Percentiles rank a stretch among this genome's conserved stretches.
These are phyloP conservation scores for Gamsiella multidivaricata DNA, from an alignment of 192 early-diverging fungal genomes.

Conservation along the genomic window DNA sequence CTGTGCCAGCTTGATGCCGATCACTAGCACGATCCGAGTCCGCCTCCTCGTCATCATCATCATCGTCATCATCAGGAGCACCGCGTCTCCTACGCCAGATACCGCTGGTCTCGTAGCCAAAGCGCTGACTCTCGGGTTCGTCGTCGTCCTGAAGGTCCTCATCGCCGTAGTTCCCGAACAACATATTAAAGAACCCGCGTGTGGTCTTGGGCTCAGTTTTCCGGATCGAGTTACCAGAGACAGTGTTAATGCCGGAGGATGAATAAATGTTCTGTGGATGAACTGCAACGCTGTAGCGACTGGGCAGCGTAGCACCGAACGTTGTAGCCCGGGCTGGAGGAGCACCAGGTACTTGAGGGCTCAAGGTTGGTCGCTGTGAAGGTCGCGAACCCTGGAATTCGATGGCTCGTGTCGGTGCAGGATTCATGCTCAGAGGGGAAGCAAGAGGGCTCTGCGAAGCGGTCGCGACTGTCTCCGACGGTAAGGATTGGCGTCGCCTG, in stretches of 20 bases:
- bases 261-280: not conserved
- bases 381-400: too few species aligned
- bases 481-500: not conserved
- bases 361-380: too few species aligned
- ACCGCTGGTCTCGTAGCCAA: conserved; percentile 43
- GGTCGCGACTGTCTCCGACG: too few species aligned
- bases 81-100: conserved; percentile 28
- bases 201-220: conserved; percentile 14
- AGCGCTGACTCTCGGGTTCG: conserved; percentile 18
- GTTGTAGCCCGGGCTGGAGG: not conserved
- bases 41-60: conserved; percentile 45
- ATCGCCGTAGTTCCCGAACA: conserved; percentile 31
- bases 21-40: too few species aligned
- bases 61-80: conserved; percentile 17
- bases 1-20: not conserved
- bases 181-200: conserved; percentile 43
- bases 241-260: not conserved
- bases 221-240: not conserved
- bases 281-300: not conserved
- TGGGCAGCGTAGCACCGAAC: not conserved
- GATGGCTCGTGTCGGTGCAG: too few species aligned
- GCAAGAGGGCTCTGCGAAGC: too few species aligned
- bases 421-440: too few species aligned
- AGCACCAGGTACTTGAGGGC: not conserved
- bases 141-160: conserved; percentile 11